Conservation (phyloP, 495 filamentous ascomycete species). For the Darksidea phi region DNA sequence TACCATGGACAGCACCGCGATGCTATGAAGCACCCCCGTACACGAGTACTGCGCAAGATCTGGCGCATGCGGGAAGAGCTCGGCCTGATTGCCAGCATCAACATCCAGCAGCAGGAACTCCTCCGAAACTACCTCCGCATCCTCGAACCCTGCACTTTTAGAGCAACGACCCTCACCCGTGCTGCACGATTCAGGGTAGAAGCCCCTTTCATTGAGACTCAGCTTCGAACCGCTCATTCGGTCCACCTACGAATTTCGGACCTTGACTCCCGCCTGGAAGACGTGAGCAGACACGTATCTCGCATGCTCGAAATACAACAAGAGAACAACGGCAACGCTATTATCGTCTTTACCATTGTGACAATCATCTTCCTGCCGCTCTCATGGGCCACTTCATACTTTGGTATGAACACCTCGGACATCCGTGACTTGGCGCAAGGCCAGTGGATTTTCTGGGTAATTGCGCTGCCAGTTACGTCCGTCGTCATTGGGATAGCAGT, state of each 20-base stretch:
- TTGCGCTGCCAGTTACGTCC: conserved; percentile 23
- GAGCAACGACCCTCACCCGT: not conserved
- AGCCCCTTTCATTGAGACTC: conserved; percentile 1
- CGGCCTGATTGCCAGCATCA: conserved; percentile 2
- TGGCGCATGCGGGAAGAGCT: conserved; percentile 7
- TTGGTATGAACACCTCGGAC: conserved; percentile 39
- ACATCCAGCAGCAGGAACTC: conserved; percentile 1
- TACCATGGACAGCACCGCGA: not conserved
- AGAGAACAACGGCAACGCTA: conserved; percentile 7
- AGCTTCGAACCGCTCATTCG: conserved; percentile 1
- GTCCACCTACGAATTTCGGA: not conserved
- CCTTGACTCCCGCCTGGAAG: conserved; percentile 4
- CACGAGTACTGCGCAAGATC: conserved; percentile 1
- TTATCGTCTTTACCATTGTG: conserved; percentile 18
- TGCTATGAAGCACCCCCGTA: conserved; percentile 3
- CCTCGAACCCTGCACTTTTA: conserved; percentile 2
- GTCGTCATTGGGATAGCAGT: conserved; percentile 10
- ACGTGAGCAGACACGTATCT: not conserved
- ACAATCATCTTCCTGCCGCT: conserved; percentile 47
- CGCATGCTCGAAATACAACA: conserved; percentile 5
- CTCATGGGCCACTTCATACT: conserved; percentile 41
- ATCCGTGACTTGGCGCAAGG: conserved; percentile 6
- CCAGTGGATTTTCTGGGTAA: conserved; percentile 26
- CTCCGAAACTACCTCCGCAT: conserved; percentile 4
- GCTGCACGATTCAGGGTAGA: not conserved